phyloP scores from a whole-genome alignment of 2,329 filamentous ascomycete genomes.

The Aureobasidium sp. region DNA sequence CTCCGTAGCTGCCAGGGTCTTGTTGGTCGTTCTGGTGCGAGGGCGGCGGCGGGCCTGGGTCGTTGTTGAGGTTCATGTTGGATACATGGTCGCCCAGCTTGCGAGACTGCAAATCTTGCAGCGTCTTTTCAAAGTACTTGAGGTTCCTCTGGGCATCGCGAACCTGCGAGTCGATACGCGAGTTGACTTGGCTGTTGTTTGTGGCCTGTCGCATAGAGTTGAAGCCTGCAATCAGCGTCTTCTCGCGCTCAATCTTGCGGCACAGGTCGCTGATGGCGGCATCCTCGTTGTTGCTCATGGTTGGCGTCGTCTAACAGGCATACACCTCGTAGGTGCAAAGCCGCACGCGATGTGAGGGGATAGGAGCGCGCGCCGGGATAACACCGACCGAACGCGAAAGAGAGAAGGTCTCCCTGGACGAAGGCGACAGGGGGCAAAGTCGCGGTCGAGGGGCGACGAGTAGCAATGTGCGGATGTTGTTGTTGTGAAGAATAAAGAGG shows the following conservation, averaged over 20 bases:
- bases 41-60: constrained; percentile 27
- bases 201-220: constrained; percentile 94
- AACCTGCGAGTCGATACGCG: constrained; percentile 86
- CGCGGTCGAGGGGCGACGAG: neutral
- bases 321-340: neutral
- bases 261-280: constrained; percentile 69
- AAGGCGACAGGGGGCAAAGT: neutral
- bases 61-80: constrained; percentile 55
- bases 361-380: constrained; percentile 2
- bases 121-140: constrained; percentile 87
- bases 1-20: constrained; percentile 44
- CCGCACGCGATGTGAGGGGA: neutral
- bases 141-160: constrained; percentile 89
- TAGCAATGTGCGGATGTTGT: constrained; percentile 1
- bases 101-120: constrained; percentile 80
- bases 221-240: constrained; percentile 86
- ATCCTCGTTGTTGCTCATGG: constrained; percentile 47
- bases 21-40: constrained; percentile 9
- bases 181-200: constrained; percentile 84
- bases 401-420: neutral
- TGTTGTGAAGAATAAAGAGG: neutral
- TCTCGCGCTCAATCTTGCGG: constrained; percentile 97
- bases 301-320: constrained; percentile 25
- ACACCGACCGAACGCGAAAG: constrained; percentile 3
- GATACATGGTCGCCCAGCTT: constrained; percentile 61